Conservation (phyloP, 768 basidiomycete genomes). For the Pleurotus sapidus region DNA sequence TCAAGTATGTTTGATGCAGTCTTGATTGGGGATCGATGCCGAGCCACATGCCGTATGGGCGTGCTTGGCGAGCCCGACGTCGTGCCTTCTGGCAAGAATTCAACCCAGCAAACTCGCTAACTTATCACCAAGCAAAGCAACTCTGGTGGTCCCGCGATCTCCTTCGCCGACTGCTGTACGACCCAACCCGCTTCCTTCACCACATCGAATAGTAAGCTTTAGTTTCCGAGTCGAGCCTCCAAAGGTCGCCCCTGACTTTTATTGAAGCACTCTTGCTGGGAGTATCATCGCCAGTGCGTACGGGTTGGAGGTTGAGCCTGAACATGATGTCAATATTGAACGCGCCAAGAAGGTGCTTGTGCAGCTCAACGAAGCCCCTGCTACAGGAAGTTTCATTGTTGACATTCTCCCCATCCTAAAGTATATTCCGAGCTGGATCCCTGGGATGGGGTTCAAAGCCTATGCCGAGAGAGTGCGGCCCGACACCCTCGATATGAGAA, state of each 20-base stretch:
- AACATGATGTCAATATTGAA: slow-evolving; percentile 31
- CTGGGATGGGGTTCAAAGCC: slow-evolving; percentile 31
- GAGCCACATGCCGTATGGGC: slow-evolving; percentile 35
- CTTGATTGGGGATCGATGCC: slow-evolving; percentile 40
- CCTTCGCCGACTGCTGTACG: slow-evolving; percentile 26
- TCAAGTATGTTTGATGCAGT: slow-evolving; percentile 16
- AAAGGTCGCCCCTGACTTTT: background rate
- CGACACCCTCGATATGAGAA: background rate
- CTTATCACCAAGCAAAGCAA: slow-evolving; percentile 28
- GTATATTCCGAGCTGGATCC: slow-evolving; percentile 32
- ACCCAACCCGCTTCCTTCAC: slow-evolving; percentile 32
- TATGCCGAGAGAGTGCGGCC: slow-evolving; percentile 18
- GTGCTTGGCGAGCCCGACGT: slow-evolving; percentile 37
- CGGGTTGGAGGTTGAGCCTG: slow-evolving; percentile 26
- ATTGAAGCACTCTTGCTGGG: slow-evolving; percentile 8
- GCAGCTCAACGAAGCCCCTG: slow-evolving; percentile 21
- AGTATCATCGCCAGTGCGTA: slow-evolving; percentile 30
- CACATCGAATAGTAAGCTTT: slow-evolving; percentile 32
- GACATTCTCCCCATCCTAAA: slow-evolving; percentile 29
- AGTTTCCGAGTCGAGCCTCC: slow-evolving; percentile 4
- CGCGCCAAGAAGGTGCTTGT: slow-evolving; percentile 25
- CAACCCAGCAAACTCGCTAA: slow-evolving; percentile 24
- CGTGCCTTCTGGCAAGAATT: slow-evolving; percentile 40
- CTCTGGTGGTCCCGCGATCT: slow-evolving; percentile 26
- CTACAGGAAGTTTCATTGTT: slow-evolving; percentile 28